Base-by-base conservation (phyloP, 371 early-diverging fungal species). In the Zychaea mexicana region DNA sequence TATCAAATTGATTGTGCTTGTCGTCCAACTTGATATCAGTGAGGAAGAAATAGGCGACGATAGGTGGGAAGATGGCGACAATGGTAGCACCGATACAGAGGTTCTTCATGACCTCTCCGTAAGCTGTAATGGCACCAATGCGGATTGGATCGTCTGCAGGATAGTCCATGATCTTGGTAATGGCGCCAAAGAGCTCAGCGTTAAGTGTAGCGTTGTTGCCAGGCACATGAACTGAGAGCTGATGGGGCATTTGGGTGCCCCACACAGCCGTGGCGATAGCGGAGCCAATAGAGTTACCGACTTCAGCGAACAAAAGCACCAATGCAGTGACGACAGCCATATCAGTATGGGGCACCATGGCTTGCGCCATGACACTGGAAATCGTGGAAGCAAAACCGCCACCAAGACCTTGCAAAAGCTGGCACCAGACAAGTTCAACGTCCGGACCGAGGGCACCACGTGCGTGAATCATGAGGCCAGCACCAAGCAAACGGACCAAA, bases 391-490 rank as follows among this genome's bases (percentile, higher is more conserved):
- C 68, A 67, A 83, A 75, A 52, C 79, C 83, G 53, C 71, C 74
- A 0, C 76, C 81, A 49, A 69, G 65, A 60, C 83, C 83, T 60
- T 73, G 72, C 56, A 83, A 57, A 22, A 75, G 59, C 57, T 83
- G 81, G 3, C 75, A 73, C 36, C 77, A 70, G 27, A 79, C 76
- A 22, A 83, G 72, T 62, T 75, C 72, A 22, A 64, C 77, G 66
- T 72, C 70, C 3, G 72, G 67, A 2, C 79, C 71, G 2, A 58
- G 53, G 1, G 81, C 76, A 53, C 60, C 59, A 33, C 83, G 77
- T 39, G 83, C 69, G 13, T 71, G 76, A 39, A 83, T 81, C 83
- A 83, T 81, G 6, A 81, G 42, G n/a, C 81, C 83, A 42, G 74
- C 66, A 61, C 81, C 79, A 12, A 74, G 30, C 3, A 77, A 68